Conservation (phyloP, 2,329 filamentous ascomycete genomes). For the Colletotrichum phormii region DNA sequence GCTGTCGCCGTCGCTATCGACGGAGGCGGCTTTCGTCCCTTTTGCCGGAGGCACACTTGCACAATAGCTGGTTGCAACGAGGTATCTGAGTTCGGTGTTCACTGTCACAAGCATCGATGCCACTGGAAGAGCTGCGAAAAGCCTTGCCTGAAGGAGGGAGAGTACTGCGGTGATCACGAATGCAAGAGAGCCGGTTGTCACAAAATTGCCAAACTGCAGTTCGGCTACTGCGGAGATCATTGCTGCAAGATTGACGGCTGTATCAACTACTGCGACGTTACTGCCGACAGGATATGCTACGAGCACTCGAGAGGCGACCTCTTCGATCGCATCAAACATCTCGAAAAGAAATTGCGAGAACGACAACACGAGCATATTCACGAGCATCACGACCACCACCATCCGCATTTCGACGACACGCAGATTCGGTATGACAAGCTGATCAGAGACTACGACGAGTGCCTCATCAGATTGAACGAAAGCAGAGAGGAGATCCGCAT, state of each 20-base stretch:
- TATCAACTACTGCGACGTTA: slow-evolving; percentile 27
- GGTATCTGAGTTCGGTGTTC: slow-evolving; percentile 5
- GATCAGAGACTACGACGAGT: slow-evolving; percentile 23
- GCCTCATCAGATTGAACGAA: not conserved
- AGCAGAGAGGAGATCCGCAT: slow-evolving; percentile 22
- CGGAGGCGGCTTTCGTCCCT: slow-evolving; percentile 8
- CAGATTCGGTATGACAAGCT: slow-evolving; percentile 26
- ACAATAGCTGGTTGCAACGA: slow-evolving; percentile 18
- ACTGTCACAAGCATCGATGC: slow-evolving; percentile 21
- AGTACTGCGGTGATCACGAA: slow-evolving; percentile 27
- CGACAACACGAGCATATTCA: not conserved
- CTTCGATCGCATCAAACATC: slow-evolving; percentile 15
- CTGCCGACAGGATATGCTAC: slow-evolving; percentile 21
- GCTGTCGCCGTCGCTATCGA: slow-evolving; percentile 17
- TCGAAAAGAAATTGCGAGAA: slow-evolving; percentile 19
- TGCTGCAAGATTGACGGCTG: slow-evolving; percentile 32
- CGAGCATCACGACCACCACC: not conserved
- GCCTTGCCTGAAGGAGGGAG: not conserved
- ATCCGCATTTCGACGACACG: slow-evolving; percentile 18
- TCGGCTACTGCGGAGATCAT: slow-evolving; percentile 28
- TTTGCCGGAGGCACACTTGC: slow-evolving; percentile 32
- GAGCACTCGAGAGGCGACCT: slow-evolving; percentile 29
- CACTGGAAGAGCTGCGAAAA: slow-evolving; percentile 21
- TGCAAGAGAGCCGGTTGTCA: slow-evolving; percentile 20
- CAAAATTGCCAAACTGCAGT: not conserved